Evolutionary conservation across 2,329 filamentous ascomycete species (phyloP), one percentile per base, ranked within the genome.

Genomic region (Tolypocladium endophyticum): DNA sequence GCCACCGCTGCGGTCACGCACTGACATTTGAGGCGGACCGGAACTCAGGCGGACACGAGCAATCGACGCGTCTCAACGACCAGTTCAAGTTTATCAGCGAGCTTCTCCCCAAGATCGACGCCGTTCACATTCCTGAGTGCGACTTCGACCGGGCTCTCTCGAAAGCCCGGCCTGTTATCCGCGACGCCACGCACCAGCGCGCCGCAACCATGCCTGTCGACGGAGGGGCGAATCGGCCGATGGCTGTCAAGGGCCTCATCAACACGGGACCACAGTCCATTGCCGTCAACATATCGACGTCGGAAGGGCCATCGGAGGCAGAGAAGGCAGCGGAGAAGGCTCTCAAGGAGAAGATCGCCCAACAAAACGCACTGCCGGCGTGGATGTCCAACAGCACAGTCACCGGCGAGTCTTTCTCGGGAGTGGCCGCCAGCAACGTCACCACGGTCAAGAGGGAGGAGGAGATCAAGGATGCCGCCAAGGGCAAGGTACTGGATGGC

Each of bases 31-130:
- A 88, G 63, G 81, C 85, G 45, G 84, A 89, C 61, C 84, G 86
- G 43, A 82, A 86, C 60, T 83, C 86, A 14, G 86, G 87, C 38
- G 88, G 87, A 11, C 85, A 88, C 62, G 87, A 90, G 72, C 84
- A 88, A 66, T 87, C 87, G 55, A 88, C 87, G 28, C 81, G 86
- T 55, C 78, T 94, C 67, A 93, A 93, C 73, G 85, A 86, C 66
- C 87, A 93, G 71, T 87, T 93, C 72, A 87, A 86, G 65, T 90
- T 90, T 67, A 86, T 94, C 64, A 87, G 89, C 60, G 84, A 89
- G 60, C 79, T 92, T 58, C 78, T 95, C 63, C 88, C 87, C 59
- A 82, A 87, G 68, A 90, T 95, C 61, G 90, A 94, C 69, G 79
- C 82, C n/a, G 80, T 87, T 7, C 78, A 85, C 43, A 85, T 95